Conservation (phyloP, 2,329 filamentous ascomycete species). For the Talaromyces sp. region DNA sequence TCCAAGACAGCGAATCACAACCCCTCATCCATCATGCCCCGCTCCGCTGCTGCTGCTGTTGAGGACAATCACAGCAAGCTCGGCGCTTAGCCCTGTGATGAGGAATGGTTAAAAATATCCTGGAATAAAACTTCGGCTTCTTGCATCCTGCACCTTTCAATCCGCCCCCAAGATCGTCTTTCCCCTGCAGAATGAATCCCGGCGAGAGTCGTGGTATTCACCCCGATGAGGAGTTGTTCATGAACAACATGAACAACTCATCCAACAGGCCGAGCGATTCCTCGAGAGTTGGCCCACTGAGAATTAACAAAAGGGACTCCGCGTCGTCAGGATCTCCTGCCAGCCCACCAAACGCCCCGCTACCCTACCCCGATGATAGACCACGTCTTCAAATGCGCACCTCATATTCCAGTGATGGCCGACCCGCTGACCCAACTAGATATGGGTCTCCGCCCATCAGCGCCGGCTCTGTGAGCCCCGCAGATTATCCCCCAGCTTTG, state of each 20-base stretch:
- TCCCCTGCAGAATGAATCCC: conserved; percentile 46
- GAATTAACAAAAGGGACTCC: conserved; percentile 79
- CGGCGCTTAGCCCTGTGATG: conserved; percentile 6
- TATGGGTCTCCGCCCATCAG: conserved; percentile 34
- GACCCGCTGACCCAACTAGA: conserved; percentile 29
- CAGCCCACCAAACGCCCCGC: conserved; percentile 53
- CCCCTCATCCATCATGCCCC: not conserved
- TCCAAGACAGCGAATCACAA: conserved; percentile 4
- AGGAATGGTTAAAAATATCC: not conserved
- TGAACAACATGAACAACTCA: conserved; percentile 45
- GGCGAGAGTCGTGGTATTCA: conserved; percentile 60
- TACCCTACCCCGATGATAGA: conserved; percentile 74
- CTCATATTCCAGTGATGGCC: conserved; percentile 34
- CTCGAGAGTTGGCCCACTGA: conserved; percentile 78
- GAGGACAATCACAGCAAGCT: conserved; percentile 3
- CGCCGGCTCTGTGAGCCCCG: conserved; percentile 31
- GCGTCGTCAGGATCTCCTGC: conserved; percentile 55
- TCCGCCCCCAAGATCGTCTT: conserved; percentile 3
- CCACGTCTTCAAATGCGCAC: conserved; percentile 38
- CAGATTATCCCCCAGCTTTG: conserved; percentile 44
- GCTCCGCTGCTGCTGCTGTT: not conserved
- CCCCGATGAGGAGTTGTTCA: conserved; percentile 82
- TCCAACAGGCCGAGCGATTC: conserved; percentile 55
- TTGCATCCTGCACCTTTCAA: conserved; percentile 10
- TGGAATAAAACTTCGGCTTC: conserved; percentile 5